A percentile compares a stretch with the other conserved stretches of the same genome.
Evolutionary conservation across 192 early-diverging fungal species (phyloP).

Genomic region (Backusella parvicylindrica): DNA sequence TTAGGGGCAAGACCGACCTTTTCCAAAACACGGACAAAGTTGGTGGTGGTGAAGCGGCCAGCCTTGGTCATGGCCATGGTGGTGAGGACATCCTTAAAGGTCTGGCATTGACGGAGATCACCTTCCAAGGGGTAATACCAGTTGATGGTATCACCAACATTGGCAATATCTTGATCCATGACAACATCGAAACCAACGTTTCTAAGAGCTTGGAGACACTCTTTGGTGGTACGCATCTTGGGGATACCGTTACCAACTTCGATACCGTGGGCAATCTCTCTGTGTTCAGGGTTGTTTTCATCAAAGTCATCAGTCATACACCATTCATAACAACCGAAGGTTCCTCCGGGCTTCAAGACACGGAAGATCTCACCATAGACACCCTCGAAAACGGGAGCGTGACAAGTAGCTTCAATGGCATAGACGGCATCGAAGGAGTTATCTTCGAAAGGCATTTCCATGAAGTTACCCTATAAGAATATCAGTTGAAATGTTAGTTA

Average conservation of each 20-base stretch:
- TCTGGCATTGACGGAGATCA: conserved; percentile 44
- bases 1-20: conserved; percentile 76
- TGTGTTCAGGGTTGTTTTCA: conserved; percentile 67
- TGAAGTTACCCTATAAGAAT: conserved; percentile 77
- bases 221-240: conserved; percentile 72
- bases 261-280: conserved; percentile 73
- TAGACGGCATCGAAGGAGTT: conserved; percentile 85
- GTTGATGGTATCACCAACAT: conserved; percentile 62
- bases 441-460: conserved; percentile 84
- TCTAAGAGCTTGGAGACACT: conserved; percentile 75
- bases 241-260: conserved; percentile 91
- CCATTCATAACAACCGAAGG: conserved; percentile 96
- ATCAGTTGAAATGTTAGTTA: not conserved
- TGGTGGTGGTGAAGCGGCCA: conserved; percentile 73
- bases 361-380: conserved; percentile 90
- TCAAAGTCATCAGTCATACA: conserved; percentile 88
- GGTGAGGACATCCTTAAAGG: conserved; percentile 47
- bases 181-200: conserved; percentile 88
- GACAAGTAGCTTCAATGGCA: conserved; percentile 95
- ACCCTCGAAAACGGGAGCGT: conserved; percentile 79
- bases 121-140: conserved; percentile 87
- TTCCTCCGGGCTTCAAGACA: conserved; percentile 88
- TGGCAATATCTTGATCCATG: conserved; percentile 60
- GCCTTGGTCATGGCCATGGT: conserved; percentile 47
- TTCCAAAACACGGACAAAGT: conserved; percentile 76